phyloP scores from a whole-genome alignment of 2,329 filamentous ascomycete genomes.

The Aciculosporium take region DNA sequence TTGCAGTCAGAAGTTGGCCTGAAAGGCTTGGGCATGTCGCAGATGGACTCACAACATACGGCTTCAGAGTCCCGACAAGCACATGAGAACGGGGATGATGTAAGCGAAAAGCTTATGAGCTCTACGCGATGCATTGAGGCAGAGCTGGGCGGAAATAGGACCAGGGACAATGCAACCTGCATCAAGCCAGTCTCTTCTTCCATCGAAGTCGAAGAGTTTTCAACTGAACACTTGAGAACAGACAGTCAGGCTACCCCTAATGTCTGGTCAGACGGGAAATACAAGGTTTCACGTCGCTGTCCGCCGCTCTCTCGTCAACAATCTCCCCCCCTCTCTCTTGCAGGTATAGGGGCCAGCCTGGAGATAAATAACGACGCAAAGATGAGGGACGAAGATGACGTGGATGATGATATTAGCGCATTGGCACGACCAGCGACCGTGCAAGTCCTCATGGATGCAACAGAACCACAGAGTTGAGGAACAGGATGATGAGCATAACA shows the following conservation, averaged over 20 bases:
- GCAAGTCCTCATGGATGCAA: constrained; percentile 9
- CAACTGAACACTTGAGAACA: background rate
- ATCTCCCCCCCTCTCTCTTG: constrained; percentile 10
- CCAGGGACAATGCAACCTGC: background rate
- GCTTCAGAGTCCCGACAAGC: background rate
- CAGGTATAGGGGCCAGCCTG: constrained; percentile 14
- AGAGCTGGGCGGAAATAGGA: background rate
- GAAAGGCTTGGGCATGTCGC: background rate
- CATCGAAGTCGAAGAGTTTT: background rate
- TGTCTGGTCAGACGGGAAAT: background rate
- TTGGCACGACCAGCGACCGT: constrained; percentile 8
- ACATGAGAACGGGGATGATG: background rate
- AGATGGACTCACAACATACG: background rate
- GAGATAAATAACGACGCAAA: constrained; percentile 10
- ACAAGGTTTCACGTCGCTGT: background rate
- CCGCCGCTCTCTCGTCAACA: background rate
- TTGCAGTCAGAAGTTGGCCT: background rate
- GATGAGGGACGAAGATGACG: constrained; percentile 7
- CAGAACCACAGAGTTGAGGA: constrained; percentile 7
- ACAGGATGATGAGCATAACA: background rate
- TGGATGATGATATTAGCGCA: constrained; percentile 9
- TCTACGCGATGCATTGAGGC: background rate
- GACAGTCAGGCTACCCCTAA: background rate
- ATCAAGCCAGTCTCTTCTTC: background rate
- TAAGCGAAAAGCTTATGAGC: background rate